Evolutionary conservation across 768 basidiomycete genomes (phyloP), one percentile per base, ranked within the genome.

Genomic region (Collybia sordida): DNA sequence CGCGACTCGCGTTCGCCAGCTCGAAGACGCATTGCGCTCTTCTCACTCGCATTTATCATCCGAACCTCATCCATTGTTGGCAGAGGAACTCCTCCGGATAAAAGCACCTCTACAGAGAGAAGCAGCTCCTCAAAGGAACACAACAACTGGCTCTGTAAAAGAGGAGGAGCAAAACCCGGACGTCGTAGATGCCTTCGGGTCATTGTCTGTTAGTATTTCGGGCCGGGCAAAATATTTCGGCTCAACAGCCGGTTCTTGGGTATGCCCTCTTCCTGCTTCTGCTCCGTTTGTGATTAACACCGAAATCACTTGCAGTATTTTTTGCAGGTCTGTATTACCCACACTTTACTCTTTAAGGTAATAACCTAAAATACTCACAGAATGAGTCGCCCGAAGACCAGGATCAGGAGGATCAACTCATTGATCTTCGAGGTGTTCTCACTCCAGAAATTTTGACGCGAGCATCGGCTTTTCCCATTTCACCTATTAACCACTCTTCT

Each of bases 21-120:
- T 92, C 18, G 89, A 92, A 59, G 89, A 91, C 57, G 81, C 71
- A 7, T 68, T 92, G 22, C 77, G 86, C 22, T 59, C 70, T 1
- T 78, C 84, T 0, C 86, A 92, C 56, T 65, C 73, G 5, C 76
- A 77, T 42, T 63, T 85, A 15, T 80, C 88, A 1, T 51, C 68
- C 12, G 85, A 88, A 6, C 69, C 64, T 7, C 89, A 92, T 51
- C 83, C 84, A 2, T 73, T 92, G 15, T 74, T 92, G 1, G 56
- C 80, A 9, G 88, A 90, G 0, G 89, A 92, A 5, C 76, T 90
- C 23, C 71, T 92, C 11, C 77, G 79, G 50, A 77, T 92, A 57
- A 92, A 92, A 58, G 85, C 85, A 0, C 89, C 89, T 3, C 65
- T 90, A 1, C 87, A 91, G 54, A 70, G 88, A 34, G 88, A 90